These are phyloP conservation scores for Kurtzmaniella quercitrusa DNA, from an alignment of 1,139 yeast species.

Conservation along the genomic window DNA sequence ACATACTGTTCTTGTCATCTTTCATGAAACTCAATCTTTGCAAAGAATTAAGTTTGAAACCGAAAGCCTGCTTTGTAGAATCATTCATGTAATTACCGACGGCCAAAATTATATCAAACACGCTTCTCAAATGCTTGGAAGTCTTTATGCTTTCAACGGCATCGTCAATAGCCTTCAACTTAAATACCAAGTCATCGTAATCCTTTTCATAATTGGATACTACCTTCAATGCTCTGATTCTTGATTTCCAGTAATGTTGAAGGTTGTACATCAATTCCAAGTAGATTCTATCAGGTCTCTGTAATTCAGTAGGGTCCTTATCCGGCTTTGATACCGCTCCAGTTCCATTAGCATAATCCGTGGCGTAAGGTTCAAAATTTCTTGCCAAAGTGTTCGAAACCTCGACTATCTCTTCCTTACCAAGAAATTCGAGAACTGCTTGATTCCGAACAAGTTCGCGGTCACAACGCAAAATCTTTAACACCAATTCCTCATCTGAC, in stretches of 20 bases:
- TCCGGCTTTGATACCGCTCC: conserved; percentile 47
- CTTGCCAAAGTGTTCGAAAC: conserved; percentile 60
- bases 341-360: conserved; percentile 43
- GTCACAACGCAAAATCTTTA: conserved; percentile 61
- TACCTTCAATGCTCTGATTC: conserved; percentile 66
- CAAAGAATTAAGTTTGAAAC: conserved; percentile 70
- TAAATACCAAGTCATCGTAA: conserved; percentile 59
- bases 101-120: conserved; percentile 72
- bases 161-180: conserved; percentile 58
- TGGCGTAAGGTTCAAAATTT: conserved; percentile 63
- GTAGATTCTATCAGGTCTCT: conserved; percentile 72
- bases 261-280: conserved; percentile 69
- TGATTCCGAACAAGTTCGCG: conserved; percentile 47
- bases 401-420: conserved; percentile 64
- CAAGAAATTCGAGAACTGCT: conserved; percentile 69
- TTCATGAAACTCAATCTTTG: conserved; percentile 75
- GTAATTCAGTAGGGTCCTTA: conserved; percentile 69
- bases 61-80: conserved; percentile 72
- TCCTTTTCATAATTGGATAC: conserved; percentile 64
- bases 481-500: conserved; percentile 53
- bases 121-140: conserved; percentile 56
- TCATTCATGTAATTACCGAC: conserved; percentile 87
- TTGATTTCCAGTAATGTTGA: conserved; percentile 77
- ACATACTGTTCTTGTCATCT: conserved; percentile 72
- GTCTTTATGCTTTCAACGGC: conserved; percentile 59